Base-by-base conservation (phyloP, 2,329 filamentous ascomycete genomes). In the Fusarium graminum region DNA sequence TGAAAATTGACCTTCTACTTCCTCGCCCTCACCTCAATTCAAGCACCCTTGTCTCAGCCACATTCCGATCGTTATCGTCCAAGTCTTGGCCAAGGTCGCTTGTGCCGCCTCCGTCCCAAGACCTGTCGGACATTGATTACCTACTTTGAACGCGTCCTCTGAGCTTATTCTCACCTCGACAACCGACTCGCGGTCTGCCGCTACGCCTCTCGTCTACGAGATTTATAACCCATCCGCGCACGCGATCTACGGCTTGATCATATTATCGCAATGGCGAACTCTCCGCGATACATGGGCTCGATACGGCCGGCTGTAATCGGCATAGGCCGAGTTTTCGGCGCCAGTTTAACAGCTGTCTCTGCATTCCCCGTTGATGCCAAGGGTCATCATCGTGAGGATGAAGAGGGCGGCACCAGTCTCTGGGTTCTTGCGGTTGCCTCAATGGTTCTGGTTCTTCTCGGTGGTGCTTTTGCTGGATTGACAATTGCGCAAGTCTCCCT, bases 381-480 rank as follows among this genome's bases (percentile, higher is more conserved):
- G 29, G 80, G 80, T 43, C 76, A 83, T 43, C 77, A 83, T 54
- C 81, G 80, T 34, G 32, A 36, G 22, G 82, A 84, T 6, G 82
- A 88, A 53, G 77, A 80, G 9, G 81, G 85, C 25, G 89, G 90
- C 63, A 85, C 88, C 9, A 85, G 86, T 49, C 81, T 97, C 69
- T 97, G 92, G 91, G 82, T 94, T 43, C 93, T 97, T 74, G 85
- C 95, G 64, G 83, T 89, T 55, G 84, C 93, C 29, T 96, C 94
- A 17, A 86, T 92, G 60, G 85, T 88, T 25, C 85, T 99, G 56
- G 95, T 98, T 11, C 82, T 98, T 62, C 85, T 92, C 1, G 95
- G 95, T 65, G 95, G 95, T 65, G 93, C 92, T 38, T 99, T 99
- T 80, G 95, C 95, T 11, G 95, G 95, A 32, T 81, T 99, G 78